Conservation (phyloP, 805 yeast species). For the Candida koratica region DNA sequence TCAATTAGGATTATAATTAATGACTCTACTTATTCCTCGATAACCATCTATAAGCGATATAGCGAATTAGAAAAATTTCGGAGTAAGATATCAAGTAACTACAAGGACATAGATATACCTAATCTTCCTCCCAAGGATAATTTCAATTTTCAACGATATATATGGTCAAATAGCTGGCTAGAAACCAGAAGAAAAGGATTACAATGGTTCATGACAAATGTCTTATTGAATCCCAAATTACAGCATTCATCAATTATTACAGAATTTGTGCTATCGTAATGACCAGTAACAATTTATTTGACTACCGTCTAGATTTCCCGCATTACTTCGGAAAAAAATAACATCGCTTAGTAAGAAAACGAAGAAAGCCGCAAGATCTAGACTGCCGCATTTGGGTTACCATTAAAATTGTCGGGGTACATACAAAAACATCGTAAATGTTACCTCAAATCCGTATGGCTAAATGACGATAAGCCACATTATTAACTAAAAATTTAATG, state of each 20-base stretch:
- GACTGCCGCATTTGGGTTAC: no score
- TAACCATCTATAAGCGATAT: constrained; percentile 56
- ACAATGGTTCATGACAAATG: constrained; percentile 56
- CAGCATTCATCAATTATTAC: constrained; percentile 37
- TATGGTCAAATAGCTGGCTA: constrained; percentile 44
- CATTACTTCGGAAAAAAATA: no score
- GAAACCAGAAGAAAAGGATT: constrained; percentile 53
- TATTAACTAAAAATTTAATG: no score
- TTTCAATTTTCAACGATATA: constrained; percentile 35
- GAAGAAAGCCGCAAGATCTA: no score
- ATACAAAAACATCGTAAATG: no score
- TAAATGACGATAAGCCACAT: no score
- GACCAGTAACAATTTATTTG: no score
- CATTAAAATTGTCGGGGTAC: no score
- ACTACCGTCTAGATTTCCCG: no score
- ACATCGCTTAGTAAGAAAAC: no score
- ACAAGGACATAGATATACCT: constrained; percentile 41
- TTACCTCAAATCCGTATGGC: no score
- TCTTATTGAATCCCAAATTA: constrained; percentile 48
- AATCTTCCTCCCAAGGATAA: constrained; percentile 49
- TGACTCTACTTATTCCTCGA: constrained; percentile 35
- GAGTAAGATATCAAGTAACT: constrained; percentile 36
- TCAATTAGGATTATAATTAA: constrained; percentile 33
- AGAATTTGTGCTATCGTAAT: constrained; percentile 11
- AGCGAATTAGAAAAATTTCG: constrained; percentile 57